Percentiles rank a stretch among this genome's conserved stretches.
Evolutionary conservation across 2,329 filamentous ascomycete genomes (phyloP).

Genomic region (Alternaria dauci): DNA sequence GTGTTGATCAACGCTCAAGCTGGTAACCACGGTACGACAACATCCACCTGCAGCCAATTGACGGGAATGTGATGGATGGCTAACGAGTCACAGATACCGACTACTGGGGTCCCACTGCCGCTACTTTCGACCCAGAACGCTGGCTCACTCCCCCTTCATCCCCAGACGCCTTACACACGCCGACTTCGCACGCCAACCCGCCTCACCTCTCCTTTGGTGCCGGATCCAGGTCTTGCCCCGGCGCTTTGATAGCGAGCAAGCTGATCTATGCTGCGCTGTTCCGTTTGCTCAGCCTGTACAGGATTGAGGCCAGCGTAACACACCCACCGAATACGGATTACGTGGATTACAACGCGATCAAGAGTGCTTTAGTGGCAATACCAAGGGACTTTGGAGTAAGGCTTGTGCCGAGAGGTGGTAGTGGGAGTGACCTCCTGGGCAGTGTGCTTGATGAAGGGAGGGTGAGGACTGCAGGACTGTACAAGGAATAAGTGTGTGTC

Average conservation of each 20-base stretch:
- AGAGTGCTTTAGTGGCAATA: conserved; percentile 67
- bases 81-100: conserved; percentile 58
- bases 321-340: conserved; percentile 68
- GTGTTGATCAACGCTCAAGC: conserved; percentile 65
- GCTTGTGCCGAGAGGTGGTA: conserved; percentile 58
- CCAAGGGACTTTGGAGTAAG: conserved; percentile 66
- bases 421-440: conserved; percentile 34
- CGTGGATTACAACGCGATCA: conserved; percentile 68
- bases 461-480: conserved; percentile 58
- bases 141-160: conserved; percentile 49
- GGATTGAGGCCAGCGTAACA: conserved; percentile 58
- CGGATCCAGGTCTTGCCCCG: conserved; percentile 61
- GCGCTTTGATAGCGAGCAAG: conserved; percentile 61
- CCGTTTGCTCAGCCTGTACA: conserved; percentile 60
- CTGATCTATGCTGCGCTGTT: conserved; percentile 61
- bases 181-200: conserved; percentile 35
- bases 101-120: conserved; percentile 59
- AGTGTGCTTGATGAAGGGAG: conserved; percentile 55
- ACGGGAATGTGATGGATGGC: conserved; percentile 50
- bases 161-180: conserved; percentile 5
- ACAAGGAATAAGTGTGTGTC: conserved; percentile 45
- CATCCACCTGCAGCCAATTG: not conserved
- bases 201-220: conserved; percentile 62
- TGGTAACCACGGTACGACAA: conserved; percentile 59
- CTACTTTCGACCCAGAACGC: conserved; percentile 59